These are phyloP conservation scores for Cutaneotrichosporon daszewskae DNA, from an alignment of 1,284 basidiomycete genomes.

Conservation along the genomic window DNA sequence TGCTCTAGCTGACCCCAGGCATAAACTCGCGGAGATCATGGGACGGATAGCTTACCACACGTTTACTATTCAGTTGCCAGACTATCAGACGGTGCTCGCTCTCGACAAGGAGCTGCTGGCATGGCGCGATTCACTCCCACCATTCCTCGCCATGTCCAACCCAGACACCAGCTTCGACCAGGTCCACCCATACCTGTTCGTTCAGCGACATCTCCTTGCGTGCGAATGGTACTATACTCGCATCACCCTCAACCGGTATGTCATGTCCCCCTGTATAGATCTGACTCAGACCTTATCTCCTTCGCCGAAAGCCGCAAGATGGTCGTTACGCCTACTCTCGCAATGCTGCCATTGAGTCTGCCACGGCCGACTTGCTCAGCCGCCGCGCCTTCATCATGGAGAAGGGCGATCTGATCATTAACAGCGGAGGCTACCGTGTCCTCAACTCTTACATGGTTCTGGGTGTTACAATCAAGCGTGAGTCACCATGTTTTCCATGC, in stretches of 20 bases:
- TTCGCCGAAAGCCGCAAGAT: slow-evolving; percentile 46
- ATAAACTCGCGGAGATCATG: slow-evolving; percentile 48
- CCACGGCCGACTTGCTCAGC: slow-evolving; percentile 47
- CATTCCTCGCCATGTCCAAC: slow-evolving; percentile 42
- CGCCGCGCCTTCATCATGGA: slow-evolving; percentile 47
- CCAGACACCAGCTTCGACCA: slow-evolving; percentile 42
- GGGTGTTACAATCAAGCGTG: slow-evolving; percentile 48
- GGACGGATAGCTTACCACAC: slow-evolving; percentile 49
- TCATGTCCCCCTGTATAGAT: slow-evolving; percentile 11
- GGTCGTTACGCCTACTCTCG: slow-evolving; percentile 46
- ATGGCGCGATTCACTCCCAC: slow-evolving; percentile 44
- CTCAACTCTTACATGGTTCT: slow-evolving; percentile 49
- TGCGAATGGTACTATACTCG: slow-evolving; percentile 47
- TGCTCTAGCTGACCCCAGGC: slow-evolving; percentile 22
- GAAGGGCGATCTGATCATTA: slow-evolving; percentile 46
- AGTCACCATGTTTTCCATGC: slow-evolving; percentile 3
- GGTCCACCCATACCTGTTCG: slow-evolving; percentile 44
- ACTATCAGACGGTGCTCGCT: slow-evolving; percentile 47
- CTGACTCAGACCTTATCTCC: slow-evolving; percentile 47
- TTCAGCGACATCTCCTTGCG: slow-evolving; percentile 45
- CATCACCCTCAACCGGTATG: slow-evolving; percentile 46
- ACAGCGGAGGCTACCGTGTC: slow-evolving; percentile 46
- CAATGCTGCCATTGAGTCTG: slow-evolving; percentile 48
- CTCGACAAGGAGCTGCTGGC: slow-evolving; percentile 48
- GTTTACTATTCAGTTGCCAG: slow-evolving; percentile 49